Evolutionary conservation across 2,329 filamentous ascomycete species (phyloP).

Genomic region (Trichoderma lentiforme): DNA sequence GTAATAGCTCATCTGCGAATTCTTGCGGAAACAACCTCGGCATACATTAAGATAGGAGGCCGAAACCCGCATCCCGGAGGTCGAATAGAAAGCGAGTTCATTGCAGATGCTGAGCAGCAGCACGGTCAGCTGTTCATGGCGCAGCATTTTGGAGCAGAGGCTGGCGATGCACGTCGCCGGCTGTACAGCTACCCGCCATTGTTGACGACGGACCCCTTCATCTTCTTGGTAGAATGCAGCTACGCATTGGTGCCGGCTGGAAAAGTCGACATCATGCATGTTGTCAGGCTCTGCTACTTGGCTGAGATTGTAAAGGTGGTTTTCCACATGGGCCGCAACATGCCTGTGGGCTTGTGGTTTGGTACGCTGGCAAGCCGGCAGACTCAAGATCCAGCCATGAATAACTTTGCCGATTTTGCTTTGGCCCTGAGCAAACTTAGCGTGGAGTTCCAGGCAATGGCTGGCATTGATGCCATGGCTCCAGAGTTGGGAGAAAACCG

Average conservation of each 20-base stretch:
- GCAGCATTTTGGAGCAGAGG: conserved; percentile 46
- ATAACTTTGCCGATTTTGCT: conserved; percentile 56
- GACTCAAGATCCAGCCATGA: conserved; percentile 45
- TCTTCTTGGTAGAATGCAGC: conserved; percentile 77
- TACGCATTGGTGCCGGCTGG: conserved; percentile 67
- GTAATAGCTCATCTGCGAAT: conserved; percentile 83
- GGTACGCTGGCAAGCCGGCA: conserved; percentile 42
- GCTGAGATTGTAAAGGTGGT: conserved; percentile 86
- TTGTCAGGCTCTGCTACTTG: conserved; percentile 82
- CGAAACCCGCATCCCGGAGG: conserved; percentile 59
- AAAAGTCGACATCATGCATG: conserved; percentile 69
- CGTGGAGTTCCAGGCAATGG: conserved; percentile 39
- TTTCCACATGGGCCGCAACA: conserved; percentile 54
- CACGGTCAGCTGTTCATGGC: conserved; percentile 72
- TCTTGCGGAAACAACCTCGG: conserved; percentile 80
- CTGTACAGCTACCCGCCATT: conserved; percentile 54
- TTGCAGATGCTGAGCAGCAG: conserved; percentile 65
- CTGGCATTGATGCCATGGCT: conserved; percentile 26
- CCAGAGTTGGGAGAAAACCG: conserved; percentile 37
- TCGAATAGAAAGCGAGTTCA: conserved; percentile 64
- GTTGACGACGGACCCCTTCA: conserved; percentile 67
- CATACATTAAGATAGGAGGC: conserved; percentile 75
- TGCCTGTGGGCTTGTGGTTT: conserved; percentile 49
- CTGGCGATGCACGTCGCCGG: conserved; percentile 38
- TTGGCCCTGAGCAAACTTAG: conserved; percentile 45